Evolutionary conservation across 768 basidiomycete genomes (phyloP), one percentile per base, ranked within the genome.

Genomic region (Exsudoporus frostii): DNA sequence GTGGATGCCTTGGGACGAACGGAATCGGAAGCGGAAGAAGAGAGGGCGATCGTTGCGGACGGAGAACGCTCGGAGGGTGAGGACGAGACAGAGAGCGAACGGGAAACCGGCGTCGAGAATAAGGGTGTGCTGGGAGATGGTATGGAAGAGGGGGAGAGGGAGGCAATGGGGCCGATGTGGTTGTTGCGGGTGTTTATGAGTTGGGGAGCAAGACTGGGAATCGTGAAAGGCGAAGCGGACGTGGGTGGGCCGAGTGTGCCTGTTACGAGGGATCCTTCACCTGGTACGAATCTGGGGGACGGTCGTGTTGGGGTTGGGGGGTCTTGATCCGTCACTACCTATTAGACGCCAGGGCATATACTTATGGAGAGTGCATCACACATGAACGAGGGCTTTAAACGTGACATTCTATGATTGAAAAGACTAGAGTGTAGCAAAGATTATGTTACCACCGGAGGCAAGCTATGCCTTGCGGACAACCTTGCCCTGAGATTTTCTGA

Each of bases 21-120:
- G 49, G 86, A 88, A 71, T 82, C 81, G 57, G 89, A 92, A 69
- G 88, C 76, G 20, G 86, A 85, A 62, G 88, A 91, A 60, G 89
- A 91, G 66, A 72, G 69, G 32, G 71, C 59, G 47, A 72, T 65
- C 22, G 58, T 59, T 24, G 54, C 56, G 7, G 61, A 60, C 20
- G 72, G 68, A 5, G 70, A 71, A 30, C 71, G 63, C 13, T 61
- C 57, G 8, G 68, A 70, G 39, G 61, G 48, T 6, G 62, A 62
- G 17, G 65, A 65, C 8, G 67, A 69, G 13, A 65, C 73, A 8
- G 60, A 68, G 43, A 65, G 64, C 24, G 65, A 71, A 32, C 57
- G 58, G n/a, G 69, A 60, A 37, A 62, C 63, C 17, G 64, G 64
- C 4, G 61, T 51, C 48, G 61, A 54, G 50, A 43, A 48, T 29